Base-by-base conservation (phyloP, 495 filamentous ascomycete species). In the Penicillium fimorum region DNA sequence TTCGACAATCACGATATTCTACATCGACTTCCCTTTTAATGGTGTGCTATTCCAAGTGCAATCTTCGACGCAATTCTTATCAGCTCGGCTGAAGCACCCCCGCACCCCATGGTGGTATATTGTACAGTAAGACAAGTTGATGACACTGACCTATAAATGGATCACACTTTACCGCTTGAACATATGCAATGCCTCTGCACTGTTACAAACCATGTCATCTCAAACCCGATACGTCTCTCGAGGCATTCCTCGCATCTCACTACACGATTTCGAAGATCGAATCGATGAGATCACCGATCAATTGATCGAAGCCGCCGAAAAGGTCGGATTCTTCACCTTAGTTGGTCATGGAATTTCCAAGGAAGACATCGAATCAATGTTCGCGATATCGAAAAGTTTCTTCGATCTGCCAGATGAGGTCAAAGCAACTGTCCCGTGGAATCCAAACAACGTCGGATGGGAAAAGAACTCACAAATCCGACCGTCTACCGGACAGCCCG, bases 291-390 rank as follows among this genome's bases (percentile, higher is more conserved):
- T 87, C 48, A 82, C 81, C 3, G 30, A 56, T 2, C 64, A 84
- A 43, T 70, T 87, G n/a, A 62, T 84, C 43, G 27, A 70, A 33
- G 84, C 84, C 3, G 82, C 84, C 13, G 79, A 86, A 51, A 81
- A 77, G n/a, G 76, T 78, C 55, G 84, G 85, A 9, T 87, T 87
- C 75, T 87, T 88, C 72, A 76, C 73, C 17, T 52, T 87, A 1
- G 65, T 78, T 32, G 70, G 86, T 63, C 85, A 87, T 56, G 81
- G 74, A 8, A 80, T 86, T 55, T 70, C 74, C 1, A 46, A 66
- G 29, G 35, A 66, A 2, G 76, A 80, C 7, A 79, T 87, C 29
- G 75, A 83, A 9, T 46, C 67, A 27, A 81, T 84, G 59, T 87
- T 87, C 61, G 42, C 48, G 0, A 70, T 70, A 12, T 76, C 83